Conservation (phyloP, 73 alveolate genomes). For the Symbiodinium natans region DNA sequence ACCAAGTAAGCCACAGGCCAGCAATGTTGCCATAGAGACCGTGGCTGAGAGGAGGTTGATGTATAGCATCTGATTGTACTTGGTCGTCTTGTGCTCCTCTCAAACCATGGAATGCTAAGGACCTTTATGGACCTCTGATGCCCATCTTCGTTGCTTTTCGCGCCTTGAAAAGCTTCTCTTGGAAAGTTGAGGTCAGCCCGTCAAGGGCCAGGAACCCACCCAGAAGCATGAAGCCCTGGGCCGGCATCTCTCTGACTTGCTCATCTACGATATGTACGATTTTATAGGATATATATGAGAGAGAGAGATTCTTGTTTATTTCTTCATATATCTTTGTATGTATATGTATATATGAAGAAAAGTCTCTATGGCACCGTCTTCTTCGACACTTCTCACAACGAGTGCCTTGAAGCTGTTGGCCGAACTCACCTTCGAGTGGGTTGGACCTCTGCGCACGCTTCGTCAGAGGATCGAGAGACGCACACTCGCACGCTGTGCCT, state of each 20-base stretch:
- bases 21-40: constrained; percentile 39
- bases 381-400: no score
- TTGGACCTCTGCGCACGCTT: constrained; percentile 67
- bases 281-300: no score
- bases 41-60: constrained; percentile 90
- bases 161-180: constrained; percentile 89
- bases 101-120: no score
- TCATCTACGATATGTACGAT: no score
- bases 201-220: constrained; percentile 80
- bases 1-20: background rate
- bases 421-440: constrained; percentile 77
- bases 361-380: no score
- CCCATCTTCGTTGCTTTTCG: no score
- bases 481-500: no score
- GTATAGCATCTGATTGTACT: constrained; percentile 94
- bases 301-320: no score
- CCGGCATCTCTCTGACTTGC: background rate
- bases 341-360: no score
- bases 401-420: constrained; percentile 51
- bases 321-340: background rate
- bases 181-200: constrained; percentile 82
- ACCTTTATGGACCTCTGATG: no score
- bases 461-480: no score
- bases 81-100: constrained; percentile 90
- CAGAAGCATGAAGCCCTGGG: constrained; percentile 75